Evolutionary conservation across 305 asterid species (phyloP), one percentile per base, ranked within the genome.

Genomic region (Rubia balearica): DNA sequence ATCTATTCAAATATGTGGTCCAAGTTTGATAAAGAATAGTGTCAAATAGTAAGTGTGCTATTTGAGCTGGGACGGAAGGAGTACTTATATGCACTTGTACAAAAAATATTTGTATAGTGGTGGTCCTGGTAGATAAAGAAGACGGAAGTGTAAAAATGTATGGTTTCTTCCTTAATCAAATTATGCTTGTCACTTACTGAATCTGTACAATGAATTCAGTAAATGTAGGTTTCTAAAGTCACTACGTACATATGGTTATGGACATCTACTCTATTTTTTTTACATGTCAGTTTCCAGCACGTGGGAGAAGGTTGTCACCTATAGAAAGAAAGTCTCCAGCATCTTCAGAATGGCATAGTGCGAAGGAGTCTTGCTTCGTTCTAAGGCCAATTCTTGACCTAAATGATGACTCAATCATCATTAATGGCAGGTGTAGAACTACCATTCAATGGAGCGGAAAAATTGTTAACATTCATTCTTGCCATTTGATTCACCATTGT

Each of bases 301-400:
- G 46, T 42, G 19, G 56, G 8, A 65, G 8, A 2, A 1, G 40
- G 56, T 14, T 42, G 17, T 21, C 36, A 8, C 51, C 69, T 42
- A 65, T 6, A 19, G 49, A 42, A 42, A 43, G 0, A 65, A 13
- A 4, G 38, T 65, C 40, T 43, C 56, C 69, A 42, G 30, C 46
- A 21, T 42, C n/a, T 65, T 59, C 64, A 59, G 14, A 24, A 30
- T 42, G 9, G 38, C 57, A 51, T 51, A 21, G 30, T 43, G 69
- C 24, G 7, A 41, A 11, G 38, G 19, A 43, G 19, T 65, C 16
- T 16, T 65, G 69, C 38, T 65, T 11, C 30, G 38, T 65, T 43
- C 56, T 42, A 38, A 65, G 42, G 56, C 69, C 12, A 43, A 41
- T 65, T 65, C 69, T 65, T 42, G 69, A 40, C 21, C 42, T 42